Evolutionary conservation across 2,329 filamentous ascomycete species (phyloP).

Genomic region (Fusarium temperatum): DNA sequence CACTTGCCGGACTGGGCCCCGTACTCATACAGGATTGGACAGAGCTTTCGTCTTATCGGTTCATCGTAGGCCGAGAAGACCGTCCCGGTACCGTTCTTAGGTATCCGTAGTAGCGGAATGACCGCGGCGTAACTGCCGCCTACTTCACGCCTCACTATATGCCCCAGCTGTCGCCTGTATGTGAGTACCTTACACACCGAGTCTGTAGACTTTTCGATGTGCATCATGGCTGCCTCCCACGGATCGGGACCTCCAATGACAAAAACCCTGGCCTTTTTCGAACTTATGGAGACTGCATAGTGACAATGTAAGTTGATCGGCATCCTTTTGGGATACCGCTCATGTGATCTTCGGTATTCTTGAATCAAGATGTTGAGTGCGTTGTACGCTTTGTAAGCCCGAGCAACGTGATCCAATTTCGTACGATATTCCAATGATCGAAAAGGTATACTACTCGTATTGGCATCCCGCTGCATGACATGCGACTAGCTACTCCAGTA

Average conservation of each 20-base stretch:
- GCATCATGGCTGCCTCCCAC: background rate
- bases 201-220: background rate
- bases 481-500: background rate
- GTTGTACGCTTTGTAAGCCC: background rate
- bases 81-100: background rate
- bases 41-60: slow-evolving; percentile 8
- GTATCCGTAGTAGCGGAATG: background rate
- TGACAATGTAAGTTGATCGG: background rate
- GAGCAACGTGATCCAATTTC: background rate
- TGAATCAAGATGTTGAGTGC: background rate
- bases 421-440: background rate
- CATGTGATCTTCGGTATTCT: slow-evolving; percentile 7
- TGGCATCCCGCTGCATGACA: background rate
- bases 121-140: background rate
- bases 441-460: background rate
- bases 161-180: background rate
- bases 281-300: background rate
- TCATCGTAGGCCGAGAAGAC: slow-evolving; percentile 23
- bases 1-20: slow-evolving; percentile 3
- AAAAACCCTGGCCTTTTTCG: background rate
- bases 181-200: background rate
- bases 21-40: background rate
- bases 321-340: slow-evolving; percentile 4
- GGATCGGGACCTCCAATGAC: background rate
- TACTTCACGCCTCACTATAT: no score